A percentile compares a stretch with the other conserved stretches of the same genome.
Conservation (phyloP, 176 grass and related monocot genomes). For the Musa schizocarpa region DNA sequence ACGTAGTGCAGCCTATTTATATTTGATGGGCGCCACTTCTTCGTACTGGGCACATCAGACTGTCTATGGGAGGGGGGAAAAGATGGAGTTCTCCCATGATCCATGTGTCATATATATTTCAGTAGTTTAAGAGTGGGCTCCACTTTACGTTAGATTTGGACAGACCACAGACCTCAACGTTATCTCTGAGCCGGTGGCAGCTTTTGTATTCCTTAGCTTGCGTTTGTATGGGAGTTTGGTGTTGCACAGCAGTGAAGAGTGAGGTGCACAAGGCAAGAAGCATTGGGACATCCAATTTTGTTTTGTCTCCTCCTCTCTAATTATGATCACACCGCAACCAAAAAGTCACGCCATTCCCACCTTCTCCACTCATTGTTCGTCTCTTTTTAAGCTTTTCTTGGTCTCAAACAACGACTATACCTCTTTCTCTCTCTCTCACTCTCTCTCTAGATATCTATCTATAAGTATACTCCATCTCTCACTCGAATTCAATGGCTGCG, state of each 20-base stretch:
- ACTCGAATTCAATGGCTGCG: conserved; percentile 4
- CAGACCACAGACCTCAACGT: too few relatives aligned
- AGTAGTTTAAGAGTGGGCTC: too few relatives aligned
- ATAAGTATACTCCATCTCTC: background rate
- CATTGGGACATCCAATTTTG: background rate
- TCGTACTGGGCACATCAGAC: too few relatives aligned
- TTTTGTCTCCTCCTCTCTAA: background rate
- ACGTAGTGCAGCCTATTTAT: too few relatives aligned
- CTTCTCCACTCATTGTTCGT: background rate
- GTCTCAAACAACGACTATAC: background rate
- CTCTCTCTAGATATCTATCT: background rate
- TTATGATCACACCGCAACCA: background rate
- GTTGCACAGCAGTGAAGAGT: background rate
- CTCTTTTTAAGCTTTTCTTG: background rate
- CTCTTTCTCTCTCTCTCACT: conserved; percentile 8
- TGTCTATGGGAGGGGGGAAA: too few relatives aligned
- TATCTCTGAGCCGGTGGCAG: too few relatives aligned
- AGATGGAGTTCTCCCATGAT: too few relatives aligned
- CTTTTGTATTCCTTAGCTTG: too few relatives aligned
- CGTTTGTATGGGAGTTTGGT: background rate
- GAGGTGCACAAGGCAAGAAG: conserved; percentile 1
- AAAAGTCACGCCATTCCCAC: background rate
- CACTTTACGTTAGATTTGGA: too few relatives aligned
- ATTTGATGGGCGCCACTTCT: too few relatives aligned
- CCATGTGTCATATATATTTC: too few relatives aligned